phyloP scores from a whole-genome alignment of 73 alveolate species.

The Loxodes magnus region DNA sequence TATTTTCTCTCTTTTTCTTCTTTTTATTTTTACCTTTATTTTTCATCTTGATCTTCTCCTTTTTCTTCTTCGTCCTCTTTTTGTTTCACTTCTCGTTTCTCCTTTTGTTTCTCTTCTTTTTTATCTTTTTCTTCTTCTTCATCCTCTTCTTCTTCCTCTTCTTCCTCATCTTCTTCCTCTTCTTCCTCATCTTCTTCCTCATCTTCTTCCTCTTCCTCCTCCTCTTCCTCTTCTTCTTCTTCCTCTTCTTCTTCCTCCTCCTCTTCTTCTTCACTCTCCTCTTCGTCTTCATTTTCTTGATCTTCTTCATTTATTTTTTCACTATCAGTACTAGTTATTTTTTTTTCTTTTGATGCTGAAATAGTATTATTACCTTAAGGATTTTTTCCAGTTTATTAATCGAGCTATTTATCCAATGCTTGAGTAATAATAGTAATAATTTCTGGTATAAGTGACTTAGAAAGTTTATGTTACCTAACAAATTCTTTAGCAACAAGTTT shows the following conservation, averaged over 20 bases:
- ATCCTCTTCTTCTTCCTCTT: not conserved
- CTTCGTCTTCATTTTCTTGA: not conserved
- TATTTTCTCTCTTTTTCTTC: too few species aligned
- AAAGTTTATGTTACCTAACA: too few species aligned
- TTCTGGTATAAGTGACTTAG: too few species aligned
- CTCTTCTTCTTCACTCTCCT: conserved; percentile 1
- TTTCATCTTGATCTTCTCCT: not conserved
- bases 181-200: too few species aligned
- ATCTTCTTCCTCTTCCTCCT: not conserved
- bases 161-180: too few species aligned
- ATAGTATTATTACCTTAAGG: not conserved
- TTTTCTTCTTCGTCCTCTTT: not conserved
- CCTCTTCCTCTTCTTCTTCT: not conserved
- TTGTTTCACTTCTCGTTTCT: not conserved
- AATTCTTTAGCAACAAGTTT: too few species aligned
- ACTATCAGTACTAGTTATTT: not conserved
- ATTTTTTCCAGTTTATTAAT: not conserved
- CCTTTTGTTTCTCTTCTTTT: not conserved
- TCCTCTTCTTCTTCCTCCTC: not conserved
- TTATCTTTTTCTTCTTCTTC: not conserved
- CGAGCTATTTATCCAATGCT: not conserved
- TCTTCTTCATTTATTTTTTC: not conserved
- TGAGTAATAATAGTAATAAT: too few species aligned
- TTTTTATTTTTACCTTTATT: not conserved
- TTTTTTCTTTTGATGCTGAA: not conserved